Evolutionary conservation across 2,329 filamentous ascomycete genomes (phyloP).

Genomic region (Fusarium graminum): DNA sequence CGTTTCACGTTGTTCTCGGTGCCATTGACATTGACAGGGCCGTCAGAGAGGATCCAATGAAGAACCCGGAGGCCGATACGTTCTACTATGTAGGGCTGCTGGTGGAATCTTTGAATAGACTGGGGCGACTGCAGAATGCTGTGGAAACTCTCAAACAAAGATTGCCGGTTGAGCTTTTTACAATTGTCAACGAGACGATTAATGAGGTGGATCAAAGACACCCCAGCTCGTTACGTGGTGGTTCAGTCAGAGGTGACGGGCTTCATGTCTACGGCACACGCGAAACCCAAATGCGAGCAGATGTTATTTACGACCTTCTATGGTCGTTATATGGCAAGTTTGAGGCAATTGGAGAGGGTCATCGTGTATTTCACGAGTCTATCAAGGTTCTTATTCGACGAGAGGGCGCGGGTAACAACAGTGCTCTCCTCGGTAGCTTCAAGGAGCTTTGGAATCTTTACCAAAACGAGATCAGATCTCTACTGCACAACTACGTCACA

Average conservation of each 20-base stretch:
- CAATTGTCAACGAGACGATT: conserved; percentile 94
- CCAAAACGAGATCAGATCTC: conserved; percentile 94
- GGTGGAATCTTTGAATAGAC: conserved; percentile 89
- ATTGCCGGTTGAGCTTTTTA: conserved; percentile 92
- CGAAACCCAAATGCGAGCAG: conserved; percentile 81
- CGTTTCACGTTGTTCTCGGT: conserved; percentile 72
- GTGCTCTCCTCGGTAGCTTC: conserved; percentile 84
- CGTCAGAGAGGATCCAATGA: conserved; percentile 86
- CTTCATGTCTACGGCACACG: conserved; percentile 74
- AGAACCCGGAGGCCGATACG: conserved; percentile 94
- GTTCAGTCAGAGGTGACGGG: conserved; percentile 65
- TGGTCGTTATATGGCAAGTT: conserved; percentile 97
- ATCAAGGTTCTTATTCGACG: conserved; percentile 87
- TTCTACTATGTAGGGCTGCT: conserved; percentile 93
- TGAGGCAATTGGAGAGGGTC: conserved; percentile 95
- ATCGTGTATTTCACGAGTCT: conserved; percentile 93
- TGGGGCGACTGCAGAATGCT: conserved; percentile 86
- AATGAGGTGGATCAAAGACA: conserved; percentile 93
- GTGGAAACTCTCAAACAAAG: conserved; percentile 93
- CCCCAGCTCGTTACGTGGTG: conserved; percentile 79
- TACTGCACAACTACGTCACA: conserved; percentile 95
- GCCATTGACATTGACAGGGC: conserved; percentile 70
- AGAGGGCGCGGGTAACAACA: conserved; percentile 76
- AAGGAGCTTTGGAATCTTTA: conserved; percentile 98
- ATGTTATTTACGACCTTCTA: conserved; percentile 90